These are phyloP conservation scores for Venturia carpophila DNA, from an alignment of 2,329 filamentous ascomycete species.

Conservation along the genomic window DNA sequence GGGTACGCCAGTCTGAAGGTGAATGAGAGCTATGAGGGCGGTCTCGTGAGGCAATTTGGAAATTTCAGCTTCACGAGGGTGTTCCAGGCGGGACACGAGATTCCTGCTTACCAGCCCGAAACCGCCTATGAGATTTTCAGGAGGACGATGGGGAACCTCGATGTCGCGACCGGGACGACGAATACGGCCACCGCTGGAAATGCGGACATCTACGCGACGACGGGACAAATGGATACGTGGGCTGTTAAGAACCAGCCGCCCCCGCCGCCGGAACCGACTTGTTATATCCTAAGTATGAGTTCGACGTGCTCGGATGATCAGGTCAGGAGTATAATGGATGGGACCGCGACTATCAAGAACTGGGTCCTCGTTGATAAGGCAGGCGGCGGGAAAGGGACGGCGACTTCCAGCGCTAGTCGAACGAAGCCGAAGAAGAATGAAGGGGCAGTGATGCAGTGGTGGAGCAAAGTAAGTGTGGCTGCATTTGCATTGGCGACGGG, in stretches of 20 bases:
- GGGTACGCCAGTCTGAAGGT: slow-evolving; percentile 34
- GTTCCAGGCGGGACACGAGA: slow-evolving; percentile 25
- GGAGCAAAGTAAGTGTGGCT: not conserved
- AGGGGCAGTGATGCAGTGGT: not conserved
- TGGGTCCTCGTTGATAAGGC: slow-evolving; percentile 32
- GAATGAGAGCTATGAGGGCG: slow-evolving; percentile 24
- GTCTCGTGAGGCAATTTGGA: slow-evolving; percentile 27
- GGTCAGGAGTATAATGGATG: slow-evolving; percentile 35
- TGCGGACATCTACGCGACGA: not conserved
- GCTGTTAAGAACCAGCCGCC: slow-evolving; percentile 1
- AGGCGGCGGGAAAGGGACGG: no score
- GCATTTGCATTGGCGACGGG: not conserved
- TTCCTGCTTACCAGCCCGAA: slow-evolving; percentile 49
- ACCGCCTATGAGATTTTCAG: slow-evolving; percentile 48
- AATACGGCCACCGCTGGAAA: not conserved
- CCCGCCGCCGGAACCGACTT: slow-evolving; percentile 23
- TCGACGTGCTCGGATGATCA: slow-evolving; percentile 40
- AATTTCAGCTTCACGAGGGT: slow-evolving; percentile 26
- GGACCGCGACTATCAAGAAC: slow-evolving; percentile 40
- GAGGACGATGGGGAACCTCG: slow-evolving; percentile 43
- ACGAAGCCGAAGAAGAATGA: not conserved
- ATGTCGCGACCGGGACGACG: slow-evolving; percentile 48
- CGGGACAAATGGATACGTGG: slow-evolving; percentile 7
- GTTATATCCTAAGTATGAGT: slow-evolving; percentile 37
- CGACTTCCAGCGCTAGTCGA: not conserved